Conservation (phyloP, 164 flowering plant species). For the Tinospora cordifolia region DNA sequence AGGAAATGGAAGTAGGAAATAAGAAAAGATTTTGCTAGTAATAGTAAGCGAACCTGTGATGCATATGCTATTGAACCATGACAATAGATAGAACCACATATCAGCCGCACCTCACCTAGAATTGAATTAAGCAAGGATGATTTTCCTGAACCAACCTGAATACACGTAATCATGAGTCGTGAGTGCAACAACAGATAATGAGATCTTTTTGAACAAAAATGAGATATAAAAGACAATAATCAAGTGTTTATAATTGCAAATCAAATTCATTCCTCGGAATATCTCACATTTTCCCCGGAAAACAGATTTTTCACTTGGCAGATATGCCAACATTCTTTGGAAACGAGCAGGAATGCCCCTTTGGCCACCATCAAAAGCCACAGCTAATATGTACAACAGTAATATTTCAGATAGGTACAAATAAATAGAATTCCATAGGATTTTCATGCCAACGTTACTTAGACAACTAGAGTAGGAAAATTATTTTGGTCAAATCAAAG, state of each 20-base stretch:
- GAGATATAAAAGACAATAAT: neutral
- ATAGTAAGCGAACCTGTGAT: slow-evolving; percentile 57
- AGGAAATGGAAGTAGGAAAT: neutral
- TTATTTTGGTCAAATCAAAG: too few species aligned
- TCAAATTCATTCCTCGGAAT: too few species aligned
- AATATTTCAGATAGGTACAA: too few species aligned
- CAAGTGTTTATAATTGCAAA: neutral
- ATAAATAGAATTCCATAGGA: too few species aligned
- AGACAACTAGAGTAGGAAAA: too few species aligned
- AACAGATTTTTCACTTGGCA: too few species aligned
- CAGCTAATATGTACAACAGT: too few species aligned
- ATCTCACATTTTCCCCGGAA: too few species aligned
- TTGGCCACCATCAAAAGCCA: too few species aligned
- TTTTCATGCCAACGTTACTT: too few species aligned
- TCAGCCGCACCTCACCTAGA: slow-evolving; percentile 62
- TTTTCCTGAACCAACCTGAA: slow-evolving; percentile 96
- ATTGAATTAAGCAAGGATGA: slow-evolving; percentile 76
- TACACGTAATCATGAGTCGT: slow-evolving; percentile 11
- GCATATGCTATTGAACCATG: slow-evolving; percentile 75
- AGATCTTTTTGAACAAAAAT: neutral
- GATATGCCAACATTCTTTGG: too few species aligned
- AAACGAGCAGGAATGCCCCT: too few species aligned
- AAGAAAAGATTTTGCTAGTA: slow-evolving; percentile 1
- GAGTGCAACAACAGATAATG: slow-evolving; percentile 1
- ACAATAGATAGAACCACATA: slow-evolving; percentile 43